Conservation (phyloP, 2,329 filamentous ascomycete species). For the Hypomyces perniciosus region DNA sequence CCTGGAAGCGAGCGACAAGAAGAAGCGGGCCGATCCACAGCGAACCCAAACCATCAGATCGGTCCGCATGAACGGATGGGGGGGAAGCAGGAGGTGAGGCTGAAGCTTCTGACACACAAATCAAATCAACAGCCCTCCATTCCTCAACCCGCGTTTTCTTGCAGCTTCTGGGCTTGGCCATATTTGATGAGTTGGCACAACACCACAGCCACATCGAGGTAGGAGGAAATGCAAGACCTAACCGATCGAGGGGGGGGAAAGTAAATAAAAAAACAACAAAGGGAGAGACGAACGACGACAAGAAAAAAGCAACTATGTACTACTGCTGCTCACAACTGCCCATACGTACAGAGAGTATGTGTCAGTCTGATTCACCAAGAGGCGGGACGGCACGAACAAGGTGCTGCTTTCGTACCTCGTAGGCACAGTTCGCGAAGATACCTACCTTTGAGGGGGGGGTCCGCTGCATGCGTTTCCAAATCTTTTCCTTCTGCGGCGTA, state of each 20-base stretch:
- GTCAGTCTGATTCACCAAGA: background rate
- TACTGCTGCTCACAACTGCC: background rate
- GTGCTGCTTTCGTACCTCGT: background rate
- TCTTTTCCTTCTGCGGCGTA: background rate
- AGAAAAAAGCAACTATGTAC: background rate
- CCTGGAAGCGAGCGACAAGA: background rate
- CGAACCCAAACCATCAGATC: conserved; percentile 4
- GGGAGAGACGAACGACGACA: no score
- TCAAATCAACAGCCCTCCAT: no score
- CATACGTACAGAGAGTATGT: background rate
- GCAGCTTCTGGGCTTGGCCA: no score
- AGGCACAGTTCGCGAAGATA: no score
- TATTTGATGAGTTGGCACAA: no score
- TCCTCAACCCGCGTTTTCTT: no score
- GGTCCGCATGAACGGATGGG: conserved; percentile 7
- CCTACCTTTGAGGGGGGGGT: no score
- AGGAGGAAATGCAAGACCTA: no score
- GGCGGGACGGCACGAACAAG: background rate
- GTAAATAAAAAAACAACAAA: no score
- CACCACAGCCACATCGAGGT: no score
- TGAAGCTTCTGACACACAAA: no score
- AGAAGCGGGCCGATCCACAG: background rate
- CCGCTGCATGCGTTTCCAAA: background rate
- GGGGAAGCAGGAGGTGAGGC: background rate
- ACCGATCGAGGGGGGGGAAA: no score